Evolutionary conservation across 2,329 filamentous ascomycete genomes (phyloP), one percentile per base, ranked within the genome.

Genomic region (Ambrosiella xylebori): DNA sequence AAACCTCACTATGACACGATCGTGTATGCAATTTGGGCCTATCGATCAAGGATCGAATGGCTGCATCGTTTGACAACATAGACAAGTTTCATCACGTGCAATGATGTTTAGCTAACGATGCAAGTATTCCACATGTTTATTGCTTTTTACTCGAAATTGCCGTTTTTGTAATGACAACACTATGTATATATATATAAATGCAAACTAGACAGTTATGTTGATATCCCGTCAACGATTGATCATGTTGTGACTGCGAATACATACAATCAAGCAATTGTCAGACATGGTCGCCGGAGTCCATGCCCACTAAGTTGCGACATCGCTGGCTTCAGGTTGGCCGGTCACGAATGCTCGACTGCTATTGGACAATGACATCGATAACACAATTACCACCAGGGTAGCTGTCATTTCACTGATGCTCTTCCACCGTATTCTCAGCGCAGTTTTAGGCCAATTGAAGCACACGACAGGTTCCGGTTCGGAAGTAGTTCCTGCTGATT

Each of bases 401-500:
- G 15, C 39, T 54, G 15, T 38, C 39, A 54, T 8, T 51, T 51
- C 12, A 15, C 19, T 3, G 17, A 15, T 8, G 38, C 38, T 9
- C 17, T 38, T 17, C 52, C 52, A 54, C 38, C 38, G 27, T 41
- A n/a, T 53, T 53, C 51, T 36, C 51, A 17, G 51, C 11, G 13
- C 19, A 51, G 47, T 51, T 51, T 51, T 8, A 51, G 27, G 47
- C 19, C 27, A 51, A 36, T n/a, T 51, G 19, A 27, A 51, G 47
- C 27, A 52, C 39, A 41, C 44, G 27, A 52, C 41, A n/a, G 51
- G 39, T 49, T 58, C 57, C 51, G 57, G 45, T 58, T 58, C 57
- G 57, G 57, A 58, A 58, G 44, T 39, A 17, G n/a, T 45, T 37
- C 27, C 38, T 47, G 27, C n/a, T 13, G 35, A 8, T 19, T 27